Conservation (phyloP, 1,284 basidiomycete species). For the Papiliotrema terrestris region DNA sequence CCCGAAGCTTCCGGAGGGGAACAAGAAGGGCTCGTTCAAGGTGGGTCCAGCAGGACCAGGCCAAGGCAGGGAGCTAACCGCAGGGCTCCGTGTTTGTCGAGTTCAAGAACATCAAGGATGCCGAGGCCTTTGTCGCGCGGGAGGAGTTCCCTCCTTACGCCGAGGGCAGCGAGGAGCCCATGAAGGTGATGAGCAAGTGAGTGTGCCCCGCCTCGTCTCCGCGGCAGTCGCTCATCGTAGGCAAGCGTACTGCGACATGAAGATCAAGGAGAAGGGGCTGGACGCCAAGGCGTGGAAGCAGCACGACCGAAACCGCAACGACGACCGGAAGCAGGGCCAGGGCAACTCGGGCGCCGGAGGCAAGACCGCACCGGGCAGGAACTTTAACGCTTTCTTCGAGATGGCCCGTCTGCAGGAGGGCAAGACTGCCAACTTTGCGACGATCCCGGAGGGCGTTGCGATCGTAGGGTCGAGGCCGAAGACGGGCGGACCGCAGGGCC, state of each 20-base stretch:
- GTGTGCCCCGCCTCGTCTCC: conserved; percentile 22
- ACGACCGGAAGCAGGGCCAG: conserved; percentile 4
- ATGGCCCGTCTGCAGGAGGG: conserved; percentile 57
- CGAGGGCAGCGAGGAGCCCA: conserved; percentile 56
- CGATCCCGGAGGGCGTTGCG: conserved; percentile 39
- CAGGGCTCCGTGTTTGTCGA: conserved; percentile 92
- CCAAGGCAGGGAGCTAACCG: not conserved
- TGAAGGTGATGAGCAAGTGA: conserved; percentile 84
- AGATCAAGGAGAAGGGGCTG: conserved; percentile 90
- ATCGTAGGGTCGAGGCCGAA: conserved; percentile 28
- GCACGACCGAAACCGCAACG: not conserved
- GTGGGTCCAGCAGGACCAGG: conserved; percentile 9
- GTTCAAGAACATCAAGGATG: conserved; percentile 69
- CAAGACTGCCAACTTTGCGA: conserved; percentile 31
- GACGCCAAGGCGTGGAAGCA: conserved; percentile 39
- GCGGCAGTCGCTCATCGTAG: conserved; percentile 47
- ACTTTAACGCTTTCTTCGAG: conserved; percentile 87
- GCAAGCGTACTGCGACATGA: conserved; percentile 91
- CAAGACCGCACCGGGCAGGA: conserved; percentile 42
- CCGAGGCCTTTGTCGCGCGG: conserved; percentile 71
- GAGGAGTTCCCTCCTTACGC: conserved; percentile 76
- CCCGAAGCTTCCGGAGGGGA: conserved; percentile 20
- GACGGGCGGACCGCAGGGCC: not conserved
- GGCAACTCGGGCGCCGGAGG: conserved; percentile 10
- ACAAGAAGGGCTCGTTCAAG: conserved; percentile 36